Percentiles rank a stretch among this genome's conserved stretches.
Conservation (phyloP, 257 asterid genomes). For the Sherardia arvensis region DNA sequence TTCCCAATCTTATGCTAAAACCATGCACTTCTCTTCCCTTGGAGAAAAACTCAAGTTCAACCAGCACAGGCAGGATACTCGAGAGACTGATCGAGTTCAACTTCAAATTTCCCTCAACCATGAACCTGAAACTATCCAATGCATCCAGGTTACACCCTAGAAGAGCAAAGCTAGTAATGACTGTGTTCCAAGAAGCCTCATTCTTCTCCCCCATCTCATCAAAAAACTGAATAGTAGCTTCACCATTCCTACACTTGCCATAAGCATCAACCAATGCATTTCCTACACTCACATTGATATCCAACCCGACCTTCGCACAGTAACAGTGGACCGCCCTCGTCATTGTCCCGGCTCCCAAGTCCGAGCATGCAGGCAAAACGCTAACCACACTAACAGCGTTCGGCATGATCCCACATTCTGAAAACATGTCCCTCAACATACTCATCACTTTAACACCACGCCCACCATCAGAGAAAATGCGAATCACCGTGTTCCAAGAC, state of each 20-base stretch:
- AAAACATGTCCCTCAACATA: constrained; percentile 40
- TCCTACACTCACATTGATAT: constrained; percentile 32
- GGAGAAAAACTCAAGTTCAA: constrained; percentile 31
- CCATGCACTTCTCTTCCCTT: constrained; percentile 61
- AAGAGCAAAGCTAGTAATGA: background rate
- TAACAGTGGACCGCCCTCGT: constrained; percentile 31
- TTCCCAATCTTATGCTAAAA: constrained; percentile 38
- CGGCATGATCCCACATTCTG: constrained; percentile 23
- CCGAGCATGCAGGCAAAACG: background rate
- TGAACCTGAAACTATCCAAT: constrained; percentile 31
- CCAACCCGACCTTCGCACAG: constrained; percentile 45
- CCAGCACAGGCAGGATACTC: constrained; percentile 48
- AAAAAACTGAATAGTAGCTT: constrained; percentile 13
- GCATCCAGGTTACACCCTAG: background rate
- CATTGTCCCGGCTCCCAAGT: background rate
- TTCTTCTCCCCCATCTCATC: background rate
- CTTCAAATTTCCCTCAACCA: constrained; percentile 29
- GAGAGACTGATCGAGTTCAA: constrained; percentile 46
- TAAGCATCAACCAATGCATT: constrained; percentile 65
- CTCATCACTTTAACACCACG: constrained; percentile 23
- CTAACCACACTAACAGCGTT: constrained; percentile 28
- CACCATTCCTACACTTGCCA: constrained; percentile 52
- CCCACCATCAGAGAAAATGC: constrained; percentile 33
- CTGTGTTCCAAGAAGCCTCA: background rate
- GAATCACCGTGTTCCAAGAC: constrained; percentile 58